A percentile compares a stretch with the other conserved stretches of the same genome.
These are phyloP conservation scores for Barnettozyma californica DNA, from an alignment of 805 yeast species.

Conservation along the genomic window DNA sequence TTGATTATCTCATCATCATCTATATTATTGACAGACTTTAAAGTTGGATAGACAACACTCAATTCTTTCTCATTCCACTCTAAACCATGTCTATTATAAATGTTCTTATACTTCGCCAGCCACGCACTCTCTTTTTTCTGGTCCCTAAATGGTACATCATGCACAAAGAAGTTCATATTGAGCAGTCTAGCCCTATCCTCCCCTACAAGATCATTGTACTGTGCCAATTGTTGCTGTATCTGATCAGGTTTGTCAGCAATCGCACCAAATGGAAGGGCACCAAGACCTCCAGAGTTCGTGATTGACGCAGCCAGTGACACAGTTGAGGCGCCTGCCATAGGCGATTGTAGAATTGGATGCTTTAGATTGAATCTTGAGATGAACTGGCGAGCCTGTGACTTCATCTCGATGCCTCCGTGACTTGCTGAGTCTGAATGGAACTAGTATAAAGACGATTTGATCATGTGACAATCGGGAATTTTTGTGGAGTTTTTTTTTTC, in stretches of 20 bases:
- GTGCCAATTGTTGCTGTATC: conserved; percentile 10
- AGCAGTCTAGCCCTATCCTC: conserved; percentile 20
- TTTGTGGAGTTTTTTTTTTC: too few relatives aligned
- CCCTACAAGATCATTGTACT: conserved; percentile 12
- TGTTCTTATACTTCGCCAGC: conserved; percentile 15
- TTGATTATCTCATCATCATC: conserved; percentile 14
- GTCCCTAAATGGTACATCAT: conserved; percentile 25
- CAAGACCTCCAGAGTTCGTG: conserved; percentile 42
- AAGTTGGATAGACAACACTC: conserved; percentile 13
- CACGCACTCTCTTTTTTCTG: conserved; percentile 18
- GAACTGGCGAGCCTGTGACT: conserved; percentile 14
- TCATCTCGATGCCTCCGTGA: conserved; percentile 10
- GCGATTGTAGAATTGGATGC: conserved; percentile 47
- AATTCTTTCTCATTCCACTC: not conserved
- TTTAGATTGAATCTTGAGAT: conserved; percentile 27
- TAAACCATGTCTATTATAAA: conserved; percentile 5
- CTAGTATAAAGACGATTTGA: too few relatives aligned
- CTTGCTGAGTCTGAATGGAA: too few relatives aligned
- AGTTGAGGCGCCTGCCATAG: conserved; percentile 56
- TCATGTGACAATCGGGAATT: too few relatives aligned
- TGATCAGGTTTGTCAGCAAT: conserved; percentile 8
- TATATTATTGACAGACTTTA: conserved; percentile 9
- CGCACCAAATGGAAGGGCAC: conserved; percentile 34
- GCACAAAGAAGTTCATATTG: conserved; percentile 45
- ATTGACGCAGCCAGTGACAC: conserved; percentile 39